Conservation (phyloP, 805 yeast species). For the Kuraishia hungarica region DNA sequence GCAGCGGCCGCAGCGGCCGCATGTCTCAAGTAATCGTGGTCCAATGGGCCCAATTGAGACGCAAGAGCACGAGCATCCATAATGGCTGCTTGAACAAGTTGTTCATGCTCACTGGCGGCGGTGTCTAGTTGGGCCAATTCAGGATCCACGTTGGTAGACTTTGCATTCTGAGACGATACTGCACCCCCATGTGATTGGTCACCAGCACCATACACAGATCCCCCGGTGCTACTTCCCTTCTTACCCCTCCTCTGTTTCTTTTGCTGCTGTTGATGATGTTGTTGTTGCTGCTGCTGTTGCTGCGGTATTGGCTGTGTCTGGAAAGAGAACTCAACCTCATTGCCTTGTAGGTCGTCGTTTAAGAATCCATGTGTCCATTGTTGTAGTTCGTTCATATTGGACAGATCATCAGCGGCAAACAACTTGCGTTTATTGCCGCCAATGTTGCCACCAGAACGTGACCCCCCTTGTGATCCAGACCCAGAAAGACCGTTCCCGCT, state of each 20-base stretch:
- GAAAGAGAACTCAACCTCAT: slow-evolving; percentile 12
- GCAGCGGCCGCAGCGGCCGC: slow-evolving; percentile 7
- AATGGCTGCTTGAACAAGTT: slow-evolving; percentile 61
- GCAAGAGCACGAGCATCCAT: slow-evolving; percentile 61
- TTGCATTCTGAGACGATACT: not conserved
- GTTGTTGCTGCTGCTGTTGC: not conserved
- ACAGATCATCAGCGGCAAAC: slow-evolving; percentile 33
- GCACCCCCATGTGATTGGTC: slow-evolving; percentile 3
- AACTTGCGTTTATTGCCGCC: slow-evolving; percentile 16
- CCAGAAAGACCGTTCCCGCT: too few species aligned
- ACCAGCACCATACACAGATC: not conserved
- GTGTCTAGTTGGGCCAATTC: slow-evolving; percentile 43
- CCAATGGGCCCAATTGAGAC: slow-evolving; percentile 27
- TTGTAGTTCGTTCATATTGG: slow-evolving; percentile 38
- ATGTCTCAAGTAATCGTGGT: slow-evolving; percentile 21
- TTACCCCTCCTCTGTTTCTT: not conserved
- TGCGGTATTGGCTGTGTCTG: slow-evolving; percentile 8
- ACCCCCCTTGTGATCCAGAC: not conserved
- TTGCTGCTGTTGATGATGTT: not conserved
- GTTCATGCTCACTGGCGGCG: slow-evolving; percentile 45
- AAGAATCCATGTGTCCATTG: slow-evolving; percentile 46
- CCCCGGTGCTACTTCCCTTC: not conserved
- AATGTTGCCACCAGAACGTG: not conserved
- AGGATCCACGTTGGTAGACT: slow-evolving; percentile 40
- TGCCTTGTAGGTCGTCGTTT: slow-evolving; percentile 29